A percentile compares a stretch with the other conserved stretches of the same genome.
phyloP scores from a whole-genome alignment of 1,284 basidiomycete genomes.

The Acaromyces ingoldii region DNA sequence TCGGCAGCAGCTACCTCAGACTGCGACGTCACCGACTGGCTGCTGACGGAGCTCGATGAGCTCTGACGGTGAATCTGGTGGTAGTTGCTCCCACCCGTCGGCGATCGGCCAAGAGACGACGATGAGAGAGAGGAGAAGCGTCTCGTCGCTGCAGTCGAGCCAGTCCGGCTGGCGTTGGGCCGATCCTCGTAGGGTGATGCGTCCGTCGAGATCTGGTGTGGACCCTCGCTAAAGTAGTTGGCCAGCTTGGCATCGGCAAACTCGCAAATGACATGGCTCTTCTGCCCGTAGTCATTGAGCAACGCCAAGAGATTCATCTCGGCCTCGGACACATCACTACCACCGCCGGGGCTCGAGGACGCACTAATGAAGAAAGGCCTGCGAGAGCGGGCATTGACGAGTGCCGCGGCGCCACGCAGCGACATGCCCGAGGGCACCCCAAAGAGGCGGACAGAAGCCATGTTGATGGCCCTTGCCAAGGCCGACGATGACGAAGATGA shows the following conservation, averaged over 20 bases:
- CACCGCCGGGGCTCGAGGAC: neutral
- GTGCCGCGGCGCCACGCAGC: constrained; percentile 33
- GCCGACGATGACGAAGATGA: constrained; percentile 8
- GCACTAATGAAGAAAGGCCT: neutral
- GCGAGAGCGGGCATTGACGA: constrained; percentile 44
- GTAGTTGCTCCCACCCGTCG: no score
- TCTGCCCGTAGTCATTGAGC: constrained; percentile 86
- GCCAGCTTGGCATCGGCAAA: constrained; percentile 91
- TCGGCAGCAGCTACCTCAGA: constrained; percentile 58
- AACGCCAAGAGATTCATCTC: constrained; percentile 71
- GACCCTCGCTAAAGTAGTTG: constrained; percentile 59
- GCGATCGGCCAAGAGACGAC: no score
- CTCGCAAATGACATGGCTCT: constrained; percentile 84
- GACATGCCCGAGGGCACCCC: constrained; percentile 58
- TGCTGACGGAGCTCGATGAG: neutral
- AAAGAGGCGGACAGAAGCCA: constrained; percentile 85
- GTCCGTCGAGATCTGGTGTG: constrained; percentile 24
- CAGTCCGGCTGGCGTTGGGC: neutral
- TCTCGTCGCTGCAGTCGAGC: neutral
- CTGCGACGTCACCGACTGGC: constrained; percentile 12
- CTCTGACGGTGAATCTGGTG: neutral
- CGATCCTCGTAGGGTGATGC: neutral
- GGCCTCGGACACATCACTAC: constrained; percentile 41
- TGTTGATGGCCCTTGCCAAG: constrained; percentile 62
- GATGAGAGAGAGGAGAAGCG: neutral